Evolutionary conservation across 2,329 filamentous ascomycete species (phyloP).

Genomic region (Arachnomyces sp.): DNA sequence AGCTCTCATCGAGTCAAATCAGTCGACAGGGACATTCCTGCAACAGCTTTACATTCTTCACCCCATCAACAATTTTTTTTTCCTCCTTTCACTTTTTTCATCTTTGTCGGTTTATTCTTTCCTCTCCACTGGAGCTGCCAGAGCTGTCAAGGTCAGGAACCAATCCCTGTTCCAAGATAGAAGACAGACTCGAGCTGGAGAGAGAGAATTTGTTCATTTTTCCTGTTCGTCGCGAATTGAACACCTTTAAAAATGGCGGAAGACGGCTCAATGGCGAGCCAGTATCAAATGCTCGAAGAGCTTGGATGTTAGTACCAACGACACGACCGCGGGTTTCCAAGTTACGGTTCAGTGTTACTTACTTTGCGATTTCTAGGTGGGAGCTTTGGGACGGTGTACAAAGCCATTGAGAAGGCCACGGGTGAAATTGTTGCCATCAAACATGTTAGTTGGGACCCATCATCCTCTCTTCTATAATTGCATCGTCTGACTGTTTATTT

Average conservation of each 20-base stretch:
- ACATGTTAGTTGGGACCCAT: conserved; percentile 57
- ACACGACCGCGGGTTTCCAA: conserved; percentile 10
- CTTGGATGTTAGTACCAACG: conserved; percentile 68
- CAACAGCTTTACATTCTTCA: too few species aligned
- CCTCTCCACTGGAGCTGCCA: not conserved
- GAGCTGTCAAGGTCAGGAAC: too few species aligned
- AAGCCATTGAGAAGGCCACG: conserved; percentile 83
- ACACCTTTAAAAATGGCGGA: conserved; percentile 30
- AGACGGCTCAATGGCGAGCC: conserved; percentile 60
- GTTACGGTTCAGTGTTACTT: conserved; percentile 2
- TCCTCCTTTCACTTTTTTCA: not conserved
- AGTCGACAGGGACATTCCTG: too few species aligned
- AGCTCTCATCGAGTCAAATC: too few species aligned
- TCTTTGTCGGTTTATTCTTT: not conserved
- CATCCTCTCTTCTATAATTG: not conserved
- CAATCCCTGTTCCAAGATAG: too few species aligned
- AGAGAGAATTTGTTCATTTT: not conserved
- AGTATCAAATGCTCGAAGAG: conserved; percentile 94
- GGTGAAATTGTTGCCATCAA: conserved; percentile 96
- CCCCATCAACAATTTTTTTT: too few species aligned
- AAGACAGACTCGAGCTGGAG: not conserved
- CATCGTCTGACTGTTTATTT: conserved; percentile 1
- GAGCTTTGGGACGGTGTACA: conserved; percentile 95
- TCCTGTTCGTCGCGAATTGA: not conserved
- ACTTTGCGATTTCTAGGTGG: conserved; percentile 53